Evolutionary conservation across 805 yeast species (phyloP), one percentile per base, ranked within the genome.

Genomic region (Candida coquimbonensis): DNA sequence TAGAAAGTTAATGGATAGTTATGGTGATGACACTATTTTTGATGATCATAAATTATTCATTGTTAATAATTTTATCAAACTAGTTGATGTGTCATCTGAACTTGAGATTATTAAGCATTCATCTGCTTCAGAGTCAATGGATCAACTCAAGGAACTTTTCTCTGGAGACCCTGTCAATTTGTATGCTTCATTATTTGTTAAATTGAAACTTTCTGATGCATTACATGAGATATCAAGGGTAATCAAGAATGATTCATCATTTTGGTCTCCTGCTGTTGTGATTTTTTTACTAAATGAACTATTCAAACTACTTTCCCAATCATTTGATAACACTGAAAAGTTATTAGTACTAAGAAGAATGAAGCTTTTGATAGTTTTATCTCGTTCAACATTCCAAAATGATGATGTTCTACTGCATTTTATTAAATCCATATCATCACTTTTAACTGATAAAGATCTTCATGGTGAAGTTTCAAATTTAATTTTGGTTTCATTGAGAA

Each of bases 11-110:
- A 49, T 16, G 11, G 26, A 35, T 2, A 19, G 46, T 5, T 52
- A 65, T 24, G 56, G 40, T 17, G 39, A 56, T n/a, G 50, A 45
- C 4, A 39, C 39, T 1, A n/a, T 51, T 3, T 41, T 52, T 9
- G 47, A 46, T 2, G 43, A 51, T 36, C 70, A 66, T 36, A 25
- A 57, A 2, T 27, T 59, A 1, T 47, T 74, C 12, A 65, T 70
- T 5, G 56, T 72, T 1, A 53, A 56, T 33, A 70, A 71, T 35
- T 52, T 73, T 19, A 40, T 79, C 5, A 56, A 59, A 21, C 52
- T 66, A 21, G 65, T 72, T 14, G 79, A 78, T 48, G 59, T 70
- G 17, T 60, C 69, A 0, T 55, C 60, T 9, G 72, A 66, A 31
- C 16, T 37, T 0, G 49, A 47, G 0, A 34, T 62, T 11, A 35